These are phyloP conservation scores for Diaporthe humulicola DNA, from an alignment of 2,329 filamentous ascomycete genomes.

Conservation along the genomic window DNA sequence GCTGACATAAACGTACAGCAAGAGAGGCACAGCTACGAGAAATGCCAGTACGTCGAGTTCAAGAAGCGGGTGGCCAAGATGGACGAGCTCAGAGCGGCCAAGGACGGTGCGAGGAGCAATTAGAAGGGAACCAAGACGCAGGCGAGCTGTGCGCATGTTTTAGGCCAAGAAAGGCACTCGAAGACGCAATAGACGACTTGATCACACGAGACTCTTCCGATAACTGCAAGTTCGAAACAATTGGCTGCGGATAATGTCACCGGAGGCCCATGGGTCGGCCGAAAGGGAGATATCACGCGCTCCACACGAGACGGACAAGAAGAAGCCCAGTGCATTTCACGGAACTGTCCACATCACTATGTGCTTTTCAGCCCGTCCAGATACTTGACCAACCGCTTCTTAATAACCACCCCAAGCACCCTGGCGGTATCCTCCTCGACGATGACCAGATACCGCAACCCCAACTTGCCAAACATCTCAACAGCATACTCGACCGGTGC, in stretches of 20 bases:
- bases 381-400: slow-evolving; percentile 68
- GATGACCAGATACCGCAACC: slow-evolving; percentile 65
- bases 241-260: neutral
- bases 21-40: slow-evolving; percentile 98
- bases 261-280: neutral
- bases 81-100: slow-evolving; percentile 91
- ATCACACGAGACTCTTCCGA: neutral
- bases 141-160: slow-evolving; percentile 43
- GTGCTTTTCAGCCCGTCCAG: slow-evolving; percentile 53
- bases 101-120: slow-evolving; percentile 88
- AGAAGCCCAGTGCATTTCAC: neutral
- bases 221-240: neutral
- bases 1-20: slow-evolving; percentile 67
- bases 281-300: neutral
- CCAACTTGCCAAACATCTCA: slow-evolving; percentile 71
- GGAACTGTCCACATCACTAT: neutral
- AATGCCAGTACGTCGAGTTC: slow-evolving; percentile 99
- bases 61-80: slow-evolving; percentile 99
- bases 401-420: slow-evolving; percentile 68
- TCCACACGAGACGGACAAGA: neutral
- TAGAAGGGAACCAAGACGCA: slow-evolving; percentile 51
- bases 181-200: slow-evolving; percentile 20
- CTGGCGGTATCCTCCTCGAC: slow-evolving; percentile 63
- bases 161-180: neutral
- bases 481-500: slow-evolving; percentile 71